Evolutionary conservation across 257 asterid species (phyloP).

Genomic region (Capsicum rhomboideum): DNA sequence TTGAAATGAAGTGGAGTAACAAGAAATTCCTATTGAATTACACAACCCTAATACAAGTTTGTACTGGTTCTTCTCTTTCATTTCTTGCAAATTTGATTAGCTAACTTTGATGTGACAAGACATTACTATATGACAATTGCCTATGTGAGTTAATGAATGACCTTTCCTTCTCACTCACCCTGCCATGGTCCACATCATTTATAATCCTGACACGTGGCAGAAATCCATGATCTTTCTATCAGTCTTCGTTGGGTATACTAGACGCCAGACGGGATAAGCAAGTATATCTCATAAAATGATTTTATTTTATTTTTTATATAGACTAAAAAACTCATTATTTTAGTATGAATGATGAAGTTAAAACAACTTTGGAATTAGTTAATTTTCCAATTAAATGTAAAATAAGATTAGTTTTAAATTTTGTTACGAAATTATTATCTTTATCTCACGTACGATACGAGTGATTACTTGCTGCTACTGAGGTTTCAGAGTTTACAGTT

Average conservation of each 20-base stretch:
- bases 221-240: conserved; percentile 21
- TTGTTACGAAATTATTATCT: not conserved
- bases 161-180: conserved; percentile 28
- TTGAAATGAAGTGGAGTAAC: too few relatives aligned
- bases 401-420: not conserved
- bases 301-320: too few relatives aligned
- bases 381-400: not conserved
- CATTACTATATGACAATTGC: conserved; percentile 15
- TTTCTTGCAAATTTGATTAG: not conserved
- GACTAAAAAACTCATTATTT: too few relatives aligned
- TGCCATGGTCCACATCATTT: not conserved
- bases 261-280: not conserved
- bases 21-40: too few relatives aligned
- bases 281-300: not conserved
- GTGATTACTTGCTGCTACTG: not conserved
- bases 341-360: not conserved
- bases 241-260: too few relatives aligned
- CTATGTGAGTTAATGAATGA: conserved; percentile 13
- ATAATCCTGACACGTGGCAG: conserved; percentile 24
- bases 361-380: too few relatives aligned
- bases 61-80: not conserved
- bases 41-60: not conserved
- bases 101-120: conserved; percentile 40
- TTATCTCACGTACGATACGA: not conserved
- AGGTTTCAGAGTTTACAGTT: not conserved